phyloP scores from a whole-genome alignment of 768 basidiomycete species.

The Termitomyces sp. region DNA sequence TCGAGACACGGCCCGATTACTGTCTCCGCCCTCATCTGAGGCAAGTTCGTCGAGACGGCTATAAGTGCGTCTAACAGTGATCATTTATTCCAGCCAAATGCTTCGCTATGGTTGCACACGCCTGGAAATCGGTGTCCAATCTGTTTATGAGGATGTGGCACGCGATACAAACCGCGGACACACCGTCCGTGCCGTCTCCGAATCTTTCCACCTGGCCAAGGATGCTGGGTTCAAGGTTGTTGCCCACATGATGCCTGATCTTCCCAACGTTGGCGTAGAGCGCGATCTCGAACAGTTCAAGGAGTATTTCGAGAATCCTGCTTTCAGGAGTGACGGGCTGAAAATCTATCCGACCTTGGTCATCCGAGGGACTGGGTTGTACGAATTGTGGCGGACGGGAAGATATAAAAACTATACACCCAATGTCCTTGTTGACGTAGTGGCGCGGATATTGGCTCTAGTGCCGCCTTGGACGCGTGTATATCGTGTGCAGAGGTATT shows the following conservation, averaged over 20 bases:
- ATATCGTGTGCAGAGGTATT: conserved; percentile 90
- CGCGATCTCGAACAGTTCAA: conserved; percentile 98
- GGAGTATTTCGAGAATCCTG: conserved; percentile 98
- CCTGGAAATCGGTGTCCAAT: conserved; percentile 97
- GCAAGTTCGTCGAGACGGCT: conserved; percentile 25
- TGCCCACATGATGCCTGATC: conserved; percentile 99
- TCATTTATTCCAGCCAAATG: conserved; percentile 68
- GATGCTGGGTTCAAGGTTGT: conserved; percentile 99
- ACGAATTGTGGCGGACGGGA: conserved; percentile 96
- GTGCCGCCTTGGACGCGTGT: conserved; percentile 99
- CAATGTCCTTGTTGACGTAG: conserved; percentile 97
- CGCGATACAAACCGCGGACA: conserved; percentile 98
- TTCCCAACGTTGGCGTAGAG: conserved; percentile 96
- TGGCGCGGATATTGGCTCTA: conserved; percentile 91
- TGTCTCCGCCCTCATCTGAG: conserved; percentile 95
- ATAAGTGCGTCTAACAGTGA: background rate
- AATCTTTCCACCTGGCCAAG: conserved; percentile 96
- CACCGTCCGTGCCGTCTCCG: conserved; percentile 94
- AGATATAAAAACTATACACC: conserved; percentile 99
- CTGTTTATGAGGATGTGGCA: conserved; percentile 98
- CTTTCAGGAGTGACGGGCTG: conserved; percentile 93
- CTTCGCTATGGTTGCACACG: conserved; percentile 98
- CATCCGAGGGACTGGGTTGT: conserved; percentile 93
- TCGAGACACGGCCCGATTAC: conserved; percentile 98
- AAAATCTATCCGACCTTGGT: conserved; percentile 99